Evolutionary conservation across 192 early-diverging fungal species (phyloP).

Genomic region (Geranomyces michiganensis): DNA sequence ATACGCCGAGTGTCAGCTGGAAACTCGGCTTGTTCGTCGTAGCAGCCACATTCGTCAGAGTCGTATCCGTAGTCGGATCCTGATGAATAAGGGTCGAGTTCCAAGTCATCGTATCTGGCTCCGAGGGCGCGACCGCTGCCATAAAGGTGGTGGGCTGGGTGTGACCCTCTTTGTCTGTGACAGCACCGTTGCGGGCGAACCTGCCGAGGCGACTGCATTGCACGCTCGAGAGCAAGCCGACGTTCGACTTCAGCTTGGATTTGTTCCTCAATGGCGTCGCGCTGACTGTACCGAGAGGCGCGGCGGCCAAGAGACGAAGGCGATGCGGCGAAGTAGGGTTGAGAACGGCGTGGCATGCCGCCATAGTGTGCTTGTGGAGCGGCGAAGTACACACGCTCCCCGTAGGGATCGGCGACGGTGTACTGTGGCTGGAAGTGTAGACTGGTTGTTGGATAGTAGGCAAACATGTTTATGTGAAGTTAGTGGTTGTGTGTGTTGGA

Average conservation of each 20-base stretch:
- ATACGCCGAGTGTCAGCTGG: neutral
- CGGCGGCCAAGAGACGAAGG: neutral
- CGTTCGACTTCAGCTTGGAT: slow-evolving; percentile 6
- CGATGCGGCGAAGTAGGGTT: no score
- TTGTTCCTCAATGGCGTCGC: neutral
- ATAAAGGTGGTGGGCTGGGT: neutral
- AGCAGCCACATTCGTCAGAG: neutral
- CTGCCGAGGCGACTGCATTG: neutral
- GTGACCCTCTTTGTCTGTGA: neutral
- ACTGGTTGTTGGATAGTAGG: neutral
- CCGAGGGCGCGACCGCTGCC: neutral
- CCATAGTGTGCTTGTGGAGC: neutral
- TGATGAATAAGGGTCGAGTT: neutral
- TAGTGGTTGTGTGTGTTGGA: no score
- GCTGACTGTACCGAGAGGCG: neutral
- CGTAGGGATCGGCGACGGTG: neutral
- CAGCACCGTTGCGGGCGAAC: neutral
- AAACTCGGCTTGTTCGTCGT: neutral
- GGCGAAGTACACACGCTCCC: neutral
- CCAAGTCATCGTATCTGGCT: neutral
- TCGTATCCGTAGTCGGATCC: neutral
- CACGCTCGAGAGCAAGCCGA: neutral
- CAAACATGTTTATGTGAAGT: neutral
- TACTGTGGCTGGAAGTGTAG: neutral
- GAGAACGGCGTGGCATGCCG: neutral